phyloP scores from a whole-genome alignment of 75 land plant species.

The Sequoia sempervirens region DNA sequence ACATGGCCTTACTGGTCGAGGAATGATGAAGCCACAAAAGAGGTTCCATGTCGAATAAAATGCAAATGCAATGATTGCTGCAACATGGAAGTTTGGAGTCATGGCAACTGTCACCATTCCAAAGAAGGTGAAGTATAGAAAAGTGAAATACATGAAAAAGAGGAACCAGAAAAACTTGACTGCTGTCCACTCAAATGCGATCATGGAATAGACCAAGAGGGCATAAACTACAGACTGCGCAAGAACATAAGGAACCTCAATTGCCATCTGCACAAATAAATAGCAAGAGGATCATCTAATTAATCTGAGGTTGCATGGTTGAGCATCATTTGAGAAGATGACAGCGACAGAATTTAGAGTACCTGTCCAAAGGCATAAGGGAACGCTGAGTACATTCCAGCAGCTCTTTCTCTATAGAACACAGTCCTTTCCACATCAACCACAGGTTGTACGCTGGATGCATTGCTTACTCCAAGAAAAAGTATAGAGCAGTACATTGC shows the following conservation, averaged over 20 bases:
- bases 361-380: conserved; percentile 92
- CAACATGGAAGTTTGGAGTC: conserved; percentile 75
- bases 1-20: conserved; percentile 42
- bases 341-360: background rate
- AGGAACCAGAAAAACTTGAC: conserved; percentile 42
- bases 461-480: conserved; percentile 68
- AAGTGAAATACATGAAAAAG: conserved; percentile 28
- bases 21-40: conserved; percentile 79
- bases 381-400: conserved; percentile 79
- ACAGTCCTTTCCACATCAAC: conserved; percentile 78
- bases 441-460: conserved; percentile 67
- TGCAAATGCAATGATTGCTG: conserved; percentile 68
- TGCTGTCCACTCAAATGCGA: conserved; percentile 26
- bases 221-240: conserved; percentile 25
- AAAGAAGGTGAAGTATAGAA: conserved; percentile 79
- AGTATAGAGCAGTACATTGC: conserved; percentile 71
- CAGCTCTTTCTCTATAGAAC: conserved; percentile 81
- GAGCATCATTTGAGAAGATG: conserved; percentile 7
- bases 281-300: background rate
- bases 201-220: conserved; percentile 26
- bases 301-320: background rate
- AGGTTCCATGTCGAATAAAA: conserved; percentile 79
- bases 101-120: conserved; percentile 92
- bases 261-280: conserved; percentile 20
- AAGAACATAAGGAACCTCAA: conserved; percentile 37